Evolutionary conservation across 306 rosid genomes (phyloP).

Genomic region (Ochetophila trinervis): DNA sequence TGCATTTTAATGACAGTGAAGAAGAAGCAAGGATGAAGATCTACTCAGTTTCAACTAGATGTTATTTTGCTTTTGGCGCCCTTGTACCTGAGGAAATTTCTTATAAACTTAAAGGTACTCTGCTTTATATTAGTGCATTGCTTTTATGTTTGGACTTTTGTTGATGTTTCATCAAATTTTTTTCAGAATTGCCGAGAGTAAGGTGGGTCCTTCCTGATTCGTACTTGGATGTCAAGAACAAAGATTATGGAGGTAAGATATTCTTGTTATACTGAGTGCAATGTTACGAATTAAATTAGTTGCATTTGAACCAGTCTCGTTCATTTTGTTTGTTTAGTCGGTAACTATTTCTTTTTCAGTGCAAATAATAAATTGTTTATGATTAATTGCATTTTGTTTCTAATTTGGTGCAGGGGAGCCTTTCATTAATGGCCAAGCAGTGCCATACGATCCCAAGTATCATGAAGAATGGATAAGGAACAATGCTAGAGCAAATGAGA

Average conservation of each 20-base stretch:
- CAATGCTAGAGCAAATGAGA: constrained; percentile 89
- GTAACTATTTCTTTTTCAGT: not conserved
- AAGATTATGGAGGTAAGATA: constrained; percentile 86
- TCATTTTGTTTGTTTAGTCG: not conserved
- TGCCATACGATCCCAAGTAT: constrained; percentile 89
- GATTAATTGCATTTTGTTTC: constrained; percentile 15
- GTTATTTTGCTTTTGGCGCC: constrained; percentile 89
- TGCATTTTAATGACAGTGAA: constrained; percentile 48
- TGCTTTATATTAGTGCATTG: not conserved
- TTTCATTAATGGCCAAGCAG: constrained; percentile 83
- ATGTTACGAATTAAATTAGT: not conserved
- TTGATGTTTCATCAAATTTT: not conserved
- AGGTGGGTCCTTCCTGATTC: constrained; percentile 99
- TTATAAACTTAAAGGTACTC: constrained; percentile 68
- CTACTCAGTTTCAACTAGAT: constrained; percentile 88
- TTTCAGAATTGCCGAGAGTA: constrained; percentile 71
- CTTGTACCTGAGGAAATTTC: constrained; percentile 83
- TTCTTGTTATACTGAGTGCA: not conserved
- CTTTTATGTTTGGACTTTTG: not conserved
- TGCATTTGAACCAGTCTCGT: not conserved
- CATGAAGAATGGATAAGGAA: constrained; percentile 93
- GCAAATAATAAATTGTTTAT: not conserved
- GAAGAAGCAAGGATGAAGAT: constrained; percentile 91
- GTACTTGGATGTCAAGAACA: constrained; percentile 83
- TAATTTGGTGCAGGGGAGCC: constrained; percentile 73